Evolutionary conservation across 176 grass and related monocot species (phyloP).

Genomic region (Guadua angustifolia): DNA sequence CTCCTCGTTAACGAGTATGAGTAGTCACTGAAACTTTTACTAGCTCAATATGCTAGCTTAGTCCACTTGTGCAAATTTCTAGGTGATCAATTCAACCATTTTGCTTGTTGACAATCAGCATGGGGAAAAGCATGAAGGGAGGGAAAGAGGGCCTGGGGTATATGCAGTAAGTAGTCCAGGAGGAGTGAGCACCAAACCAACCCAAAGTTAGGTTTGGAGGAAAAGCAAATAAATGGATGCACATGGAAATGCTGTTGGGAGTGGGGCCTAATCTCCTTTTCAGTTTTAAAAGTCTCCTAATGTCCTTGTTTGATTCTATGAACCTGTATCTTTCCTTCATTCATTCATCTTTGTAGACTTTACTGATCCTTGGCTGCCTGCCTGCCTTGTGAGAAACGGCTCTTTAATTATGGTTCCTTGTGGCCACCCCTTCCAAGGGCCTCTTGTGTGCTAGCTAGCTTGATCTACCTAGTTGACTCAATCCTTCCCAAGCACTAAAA

Average conservation of each 20-base stretch:
- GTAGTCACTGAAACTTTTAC: no score
- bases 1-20: no score
- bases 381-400: constrained; percentile 56
- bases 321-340: constrained; percentile 62
- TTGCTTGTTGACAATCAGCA: not conserved
- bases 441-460: not conserved
- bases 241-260: constrained; percentile 65
- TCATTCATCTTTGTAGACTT: constrained; percentile 54
- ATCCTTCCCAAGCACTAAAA: not conserved
- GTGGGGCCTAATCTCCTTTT: constrained; percentile 54
- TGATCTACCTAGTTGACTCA: not conserved
- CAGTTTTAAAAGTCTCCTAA: constrained; percentile 57
- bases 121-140: not conserved
- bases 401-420: constrained; percentile 41
- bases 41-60: not conserved
- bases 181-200: not conserved
- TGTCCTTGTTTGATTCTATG: constrained; percentile 53
- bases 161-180: not conserved
- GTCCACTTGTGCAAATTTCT: not conserved
- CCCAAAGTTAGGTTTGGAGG: constrained; percentile 32
- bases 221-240: constrained; percentile 89
- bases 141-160: not conserved
- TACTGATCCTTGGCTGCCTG: constrained; percentile 35
- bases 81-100: not conserved
- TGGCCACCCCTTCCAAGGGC: constrained; percentile 25